Evolutionary conservation across 208 protist species (phyloP), one percentile per base, ranked within the genome.

Genomic region (Tritrichomonas musculus): DNA sequence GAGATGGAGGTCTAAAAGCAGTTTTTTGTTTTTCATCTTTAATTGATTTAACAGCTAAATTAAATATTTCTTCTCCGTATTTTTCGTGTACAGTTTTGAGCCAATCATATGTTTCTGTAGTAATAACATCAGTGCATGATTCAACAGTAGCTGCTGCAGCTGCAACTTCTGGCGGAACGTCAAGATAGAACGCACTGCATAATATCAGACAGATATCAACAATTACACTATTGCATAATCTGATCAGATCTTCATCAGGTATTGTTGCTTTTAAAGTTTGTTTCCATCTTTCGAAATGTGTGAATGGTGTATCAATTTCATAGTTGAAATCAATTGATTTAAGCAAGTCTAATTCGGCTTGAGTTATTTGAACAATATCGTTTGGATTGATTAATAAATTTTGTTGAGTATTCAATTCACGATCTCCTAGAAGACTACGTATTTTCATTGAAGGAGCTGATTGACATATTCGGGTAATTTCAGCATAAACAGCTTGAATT

Each of bases 111-210:
- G 47, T 57, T 20, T 53, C 77, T 33, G 47, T 8, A 33, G 77
- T 25, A 41, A 57, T 20, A 27, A 47, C 47, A 2, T 88, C 47
- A 9, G 33, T 30, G 1, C 47, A 17, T 2, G 57, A 41, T 88
- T 41, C 33, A 17, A 57, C 77, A 27, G 44, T 4, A 57, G 77
- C 57, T 88, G 77, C 77, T 53, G 77, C 77, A 11, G 77, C 41
- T 20, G 77, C 77, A 60, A 88, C 77, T 88, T 88, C 77, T 33
- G 77, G 77, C 39, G 77, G 77, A 27, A 88, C 41, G 57, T 88
- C 77, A 53, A 88, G 47, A 20, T 88, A 88, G 39, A 33, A 88
- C 39, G 33, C 47, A 55, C 41, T 53, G 47, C 77, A 88, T 8
- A 88, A 39, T 3, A 88, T 36, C 20, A 88, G 30, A 57, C 77